phyloP scores from a whole-genome alignment of 768 basidiomycete genomes.

The Termitomyces sp. region DNA sequence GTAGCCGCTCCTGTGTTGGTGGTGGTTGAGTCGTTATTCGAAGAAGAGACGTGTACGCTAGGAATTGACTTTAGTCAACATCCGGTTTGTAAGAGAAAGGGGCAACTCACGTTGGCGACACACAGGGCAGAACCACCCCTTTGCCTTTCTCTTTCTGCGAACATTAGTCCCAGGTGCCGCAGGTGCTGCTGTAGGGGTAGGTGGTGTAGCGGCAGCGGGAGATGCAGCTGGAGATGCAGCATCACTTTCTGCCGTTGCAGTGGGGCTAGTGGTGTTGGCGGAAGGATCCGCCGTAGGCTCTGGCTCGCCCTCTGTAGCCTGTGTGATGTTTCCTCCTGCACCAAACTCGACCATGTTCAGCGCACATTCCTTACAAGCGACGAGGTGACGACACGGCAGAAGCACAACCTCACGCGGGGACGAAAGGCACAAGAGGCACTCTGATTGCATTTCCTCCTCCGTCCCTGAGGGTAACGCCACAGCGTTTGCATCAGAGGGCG shows the following conservation, averaged over 20 bases:
- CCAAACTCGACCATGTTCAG: constrained; percentile 98
- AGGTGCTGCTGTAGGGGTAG: constrained; percentile 20
- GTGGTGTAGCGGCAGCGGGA: constrained; percentile 7
- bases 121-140: constrained; percentile 97
- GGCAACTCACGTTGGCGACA: constrained; percentile 81
- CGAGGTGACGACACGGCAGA: constrained; percentile 88
- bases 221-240: constrained; percentile 12
- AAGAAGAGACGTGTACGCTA: constrained; percentile 85
- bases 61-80: constrained; percentile 1
- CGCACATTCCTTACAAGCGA: constrained; percentile 93
- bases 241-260: constrained; percentile 19
- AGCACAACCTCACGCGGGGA: constrained; percentile 89
- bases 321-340: constrained; percentile 82
- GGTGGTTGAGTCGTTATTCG: constrained; percentile 72
- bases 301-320: constrained; percentile 37
- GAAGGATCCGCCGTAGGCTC: constrained; percentile 21
- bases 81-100: neutral
- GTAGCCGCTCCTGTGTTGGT: constrained; percentile 2
- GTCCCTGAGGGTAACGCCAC: constrained; percentile 16
- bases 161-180: constrained; percentile 30
- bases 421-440: constrained; percentile 88
- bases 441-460: constrained; percentile 73
- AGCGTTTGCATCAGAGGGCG: constrained; percentile 28
- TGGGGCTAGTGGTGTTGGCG: constrained; percentile 15
- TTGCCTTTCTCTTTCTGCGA: constrained; percentile 85